Evolutionary conservation across 2,329 filamentous ascomycete genomes (phyloP), one percentile per base, ranked within the genome.

Genomic region (Conoideocrella luteorostrata): DNA sequence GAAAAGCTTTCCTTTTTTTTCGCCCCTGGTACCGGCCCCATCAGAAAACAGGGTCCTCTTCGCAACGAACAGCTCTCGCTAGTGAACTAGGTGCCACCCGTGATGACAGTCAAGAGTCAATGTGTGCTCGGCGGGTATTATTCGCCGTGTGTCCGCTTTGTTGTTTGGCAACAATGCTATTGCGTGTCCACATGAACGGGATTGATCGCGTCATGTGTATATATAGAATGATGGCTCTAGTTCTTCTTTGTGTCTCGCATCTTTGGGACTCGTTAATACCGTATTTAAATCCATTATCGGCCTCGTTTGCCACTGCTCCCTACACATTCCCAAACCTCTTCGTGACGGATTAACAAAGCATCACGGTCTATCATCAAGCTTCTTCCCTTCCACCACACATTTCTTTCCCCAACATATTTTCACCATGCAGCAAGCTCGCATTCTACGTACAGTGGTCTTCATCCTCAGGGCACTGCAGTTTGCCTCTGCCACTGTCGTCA

Each of bases 401-500:
- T n/a, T n/a, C n/a, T n/a, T n/a, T 17, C 7, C n/a, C 11, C 10
- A 33, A 4, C 15, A 5, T 7, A 5, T 10, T 7, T 17, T 5
- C 20, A 38, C 22, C 12, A 46, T 46, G 44, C 15, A 39, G 17
- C 34, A 39, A 15, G 34, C n/a, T n/a, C 30, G 28, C 13, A n/a
- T 35, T 11, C n/a, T 44, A 36, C 48, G 51, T 17, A 44, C 57
- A 32, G 36, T 52, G 34, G 48, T 47, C 38, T 43, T 55, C 39
- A 41, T 52, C 13, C 48, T 58, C 15, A 53, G 56, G 33, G 41
- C 44, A 7, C 49, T 53, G 13, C 45, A 84, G 63, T 71, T 87
- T 47, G 75, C 70, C 51, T 86, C 82, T 55, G 80, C 73, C 7
- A 72, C 74, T 47, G 78, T 85, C 45, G 78, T 85, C 34, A 76